Percentiles rank a stretch among this genome's conserved stretches.
Conservation (phyloP, 257 asterid species). For the Avicennia marina region DNA sequence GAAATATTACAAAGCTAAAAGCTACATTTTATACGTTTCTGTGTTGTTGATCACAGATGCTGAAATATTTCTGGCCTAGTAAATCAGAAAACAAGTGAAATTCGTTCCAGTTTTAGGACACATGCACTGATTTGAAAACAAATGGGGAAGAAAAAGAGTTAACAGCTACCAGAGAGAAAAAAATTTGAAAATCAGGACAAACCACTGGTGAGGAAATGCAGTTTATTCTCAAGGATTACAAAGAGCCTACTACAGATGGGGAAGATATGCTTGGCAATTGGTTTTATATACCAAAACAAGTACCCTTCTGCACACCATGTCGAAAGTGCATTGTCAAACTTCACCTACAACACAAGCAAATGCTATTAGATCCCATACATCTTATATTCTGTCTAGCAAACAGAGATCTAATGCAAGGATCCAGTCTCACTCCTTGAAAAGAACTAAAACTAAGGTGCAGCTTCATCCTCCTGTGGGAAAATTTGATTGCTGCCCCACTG, state of each 20-base stretch:
- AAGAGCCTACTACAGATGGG: not conserved
- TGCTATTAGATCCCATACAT: not conserved
- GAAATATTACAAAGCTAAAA: no score
- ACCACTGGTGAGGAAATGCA: no score
- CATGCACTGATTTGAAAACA: no score
- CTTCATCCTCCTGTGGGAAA: not conserved
- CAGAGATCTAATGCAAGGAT: not conserved
- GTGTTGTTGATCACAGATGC: no score
- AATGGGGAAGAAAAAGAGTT: no score
- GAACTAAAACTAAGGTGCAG: not conserved
- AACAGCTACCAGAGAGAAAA: no score
- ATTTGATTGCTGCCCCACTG: no score
- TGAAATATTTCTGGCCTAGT: no score
- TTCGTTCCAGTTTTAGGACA: no score
- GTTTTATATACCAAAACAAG: not conserved
- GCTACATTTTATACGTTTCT: no score
- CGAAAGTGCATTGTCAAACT: not conserved
- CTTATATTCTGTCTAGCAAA: not conserved
- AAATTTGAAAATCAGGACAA: no score
- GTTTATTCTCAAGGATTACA: not conserved
- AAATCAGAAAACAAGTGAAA: no score
- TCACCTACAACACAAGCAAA: conserved; percentile 8
- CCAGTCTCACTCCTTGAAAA: not conserved
- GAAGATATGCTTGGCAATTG: not conserved
- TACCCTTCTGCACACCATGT: not conserved